phyloP scores from a whole-genome alignment of 2,329 filamentous ascomycete genomes.

The Xylaria digitata region DNA sequence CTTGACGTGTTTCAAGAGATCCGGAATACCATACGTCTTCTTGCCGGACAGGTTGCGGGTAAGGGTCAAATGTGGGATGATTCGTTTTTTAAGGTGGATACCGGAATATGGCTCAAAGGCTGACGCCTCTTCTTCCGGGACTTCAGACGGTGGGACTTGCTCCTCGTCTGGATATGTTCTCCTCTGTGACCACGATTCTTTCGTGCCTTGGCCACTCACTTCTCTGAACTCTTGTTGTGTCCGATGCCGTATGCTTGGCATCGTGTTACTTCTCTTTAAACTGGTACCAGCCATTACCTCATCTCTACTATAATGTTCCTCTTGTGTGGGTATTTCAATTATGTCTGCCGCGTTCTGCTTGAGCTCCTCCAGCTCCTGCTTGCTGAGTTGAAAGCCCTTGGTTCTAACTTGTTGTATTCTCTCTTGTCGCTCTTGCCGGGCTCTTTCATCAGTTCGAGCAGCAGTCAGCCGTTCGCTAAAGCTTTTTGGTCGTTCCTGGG shows the following conservation, averaged over 20 bases:
- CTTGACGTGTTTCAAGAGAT: conserved; percentile 83
- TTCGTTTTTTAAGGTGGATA: conserved; percentile 83
- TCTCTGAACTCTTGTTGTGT: conserved; percentile 36
- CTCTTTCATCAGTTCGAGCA: conserved; percentile 67
- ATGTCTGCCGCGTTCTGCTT: conserved; percentile 68
- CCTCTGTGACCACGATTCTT: conserved; percentile 42
- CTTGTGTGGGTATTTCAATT: conserved; percentile 59
- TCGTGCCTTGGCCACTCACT: conserved; percentile 33
- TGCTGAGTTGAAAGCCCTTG: conserved; percentile 67
- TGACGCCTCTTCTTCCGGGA: conserved; percentile 62
- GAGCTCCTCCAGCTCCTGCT: conserved; percentile 69
- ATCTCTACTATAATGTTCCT: conserved; percentile 70
- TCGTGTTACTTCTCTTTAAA: conserved; percentile 59
- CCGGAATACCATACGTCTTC: conserved; percentile 80
- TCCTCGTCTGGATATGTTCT: conserved; percentile 39
- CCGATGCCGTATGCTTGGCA: conserved; percentile 49
- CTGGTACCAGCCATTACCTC: conserved; percentile 64
- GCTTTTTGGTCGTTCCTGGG: conserved; percentile 59
- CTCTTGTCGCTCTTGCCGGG: conserved; percentile 62
- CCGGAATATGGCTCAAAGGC: conserved; percentile 89
- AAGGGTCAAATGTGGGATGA: conserved; percentile 83
- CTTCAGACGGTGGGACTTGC: conserved; percentile 50
- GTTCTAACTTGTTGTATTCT: conserved; percentile 65
- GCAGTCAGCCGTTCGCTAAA: conserved; percentile 90
- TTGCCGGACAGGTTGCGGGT: conserved; percentile 82